These are phyloP conservation scores for Sabuloglossum arenarium DNA, from an alignment of 495 filamentous ascomycete species.

Conservation along the genomic window DNA sequence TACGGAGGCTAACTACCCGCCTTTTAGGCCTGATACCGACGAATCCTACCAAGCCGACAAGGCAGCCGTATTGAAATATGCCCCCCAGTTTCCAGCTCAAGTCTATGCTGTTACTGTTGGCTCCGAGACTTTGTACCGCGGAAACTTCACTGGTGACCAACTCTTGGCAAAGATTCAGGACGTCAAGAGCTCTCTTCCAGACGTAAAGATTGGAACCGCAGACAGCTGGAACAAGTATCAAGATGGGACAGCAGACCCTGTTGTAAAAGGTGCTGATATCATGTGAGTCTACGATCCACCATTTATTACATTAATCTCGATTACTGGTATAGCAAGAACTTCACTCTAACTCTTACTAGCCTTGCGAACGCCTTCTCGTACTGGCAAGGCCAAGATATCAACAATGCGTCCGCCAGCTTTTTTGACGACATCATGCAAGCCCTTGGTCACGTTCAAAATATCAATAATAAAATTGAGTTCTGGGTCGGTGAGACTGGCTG, in stretches of 20 bases:
- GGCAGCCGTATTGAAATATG: conserved; percentile 30
- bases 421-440: conserved; percentile 57
- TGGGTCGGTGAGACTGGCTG: conserved; percentile 52
- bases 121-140: conserved; percentile 57
- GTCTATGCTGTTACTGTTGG: conserved; percentile 63
- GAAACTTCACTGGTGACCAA: conserved; percentile 40
- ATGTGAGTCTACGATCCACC: conserved; percentile 22
- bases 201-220: conserved; percentile 48
- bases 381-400: conserved; percentile 49
- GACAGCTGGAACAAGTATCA: conserved; percentile 69
- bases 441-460: conserved; percentile 41
- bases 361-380: conserved; percentile 69
- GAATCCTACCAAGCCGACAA: conserved; percentile 42
- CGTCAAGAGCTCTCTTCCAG: conserved; percentile 30
- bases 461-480: conserved; percentile 37
- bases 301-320: background rate
- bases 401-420: conserved; percentile 46
- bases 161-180: conserved; percentile 42
- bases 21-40: conserved; percentile 42
- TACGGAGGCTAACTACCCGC: conserved; percentile 1
- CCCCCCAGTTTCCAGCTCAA: conserved; percentile 28
- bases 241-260: conserved; percentile 49
- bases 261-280: conserved; percentile 41
- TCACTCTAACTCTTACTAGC: conserved; percentile 11
- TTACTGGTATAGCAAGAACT: background rate